Base-by-base conservation (phyloP, 495 filamentous ascomycete genomes). In the Aspergillus olivimuriae region DNA sequence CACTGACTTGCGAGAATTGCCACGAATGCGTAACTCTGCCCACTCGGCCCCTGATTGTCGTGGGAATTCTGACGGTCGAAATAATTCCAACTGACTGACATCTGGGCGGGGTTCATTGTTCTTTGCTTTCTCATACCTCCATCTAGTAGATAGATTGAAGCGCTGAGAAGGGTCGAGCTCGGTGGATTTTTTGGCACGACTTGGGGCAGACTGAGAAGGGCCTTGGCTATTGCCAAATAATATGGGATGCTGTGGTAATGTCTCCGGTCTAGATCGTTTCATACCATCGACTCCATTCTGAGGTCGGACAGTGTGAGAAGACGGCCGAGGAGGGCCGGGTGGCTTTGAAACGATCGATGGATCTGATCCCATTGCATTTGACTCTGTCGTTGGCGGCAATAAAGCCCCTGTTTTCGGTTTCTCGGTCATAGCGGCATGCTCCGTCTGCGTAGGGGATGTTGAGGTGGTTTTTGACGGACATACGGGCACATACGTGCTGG, bases 101-200 rank as follows among this genome's bases (percentile, higher is more conserved):
- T 81, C 70, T 4, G 71, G 73, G 11, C 61, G 63, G 3, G 55
- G 55, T 41, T 78, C 71, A 8, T 62, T 50, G 35, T 59, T 63
- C 35, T 65, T 65, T 3, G 48, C 17, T 56, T 77, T 77, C 56
- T 75, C 48, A 18, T 48, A 42, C 15, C 41, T 57, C 30, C 54
- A 39, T 23, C 51, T 55, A 0, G 50, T 58, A 15, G 46, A 57
- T 34, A 56, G 32, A 26, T 41, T 54, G n/a, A 51, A 57, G 11
- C 33, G 16, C 50, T 59, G 14, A 39, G 31, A 14, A 4, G 36
- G 19, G 16, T 52, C 44, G 14, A 33, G 20, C n/a, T 43, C 36
- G 18, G 38, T 35, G 8, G 30, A 34, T 2, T 47, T 52, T 24
- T 44, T 48, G 24, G 39, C 39, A 4, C 46, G 48, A 42, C 23